Evolutionary conservation across 768 basidiomycete genomes (phyloP), one percentile per base, ranked within the genome.

Genomic region (Strobilomyces confusus): DNA sequence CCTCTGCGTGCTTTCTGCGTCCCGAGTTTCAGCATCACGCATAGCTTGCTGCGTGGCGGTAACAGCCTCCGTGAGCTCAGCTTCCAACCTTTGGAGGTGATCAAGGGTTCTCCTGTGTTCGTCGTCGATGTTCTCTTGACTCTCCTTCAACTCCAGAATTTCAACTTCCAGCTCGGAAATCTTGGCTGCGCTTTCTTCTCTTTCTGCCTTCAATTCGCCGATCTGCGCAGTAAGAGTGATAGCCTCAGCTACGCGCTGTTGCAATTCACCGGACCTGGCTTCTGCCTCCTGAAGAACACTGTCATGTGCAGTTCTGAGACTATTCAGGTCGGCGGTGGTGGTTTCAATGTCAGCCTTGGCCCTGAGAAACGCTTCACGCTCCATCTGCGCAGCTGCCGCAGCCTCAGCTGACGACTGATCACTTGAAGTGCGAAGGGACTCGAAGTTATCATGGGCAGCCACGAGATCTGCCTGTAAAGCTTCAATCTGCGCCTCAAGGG

Each of bases 101-200:
- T 71, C 67, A 36, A 77, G 62, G 12, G 77, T 66, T 54, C 73
- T 72, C 43, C 71, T 73, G 46, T 77, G 80, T 29, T 77, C 77
- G 51, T 89, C 89, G 60, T 87, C 83, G 7, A 77, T 72, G 19
- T 69, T 69, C 59, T 92, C 90, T 56, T 81, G 80, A 38, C 74
- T 74, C 64, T 93, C 90, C 67, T 78, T 88, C 55, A 86, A 63
- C 70, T 92, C 90, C 52, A 92, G 68, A 38, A 91, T 77, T 65
- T 92, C 89, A 46, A 93, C 72, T 72, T 93, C 91, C 23, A 91
- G 74, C 61, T 93, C 90, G 0, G 87, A 89, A 5, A 92, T 73
- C 68, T 84, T 89, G 63, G 72, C 75, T 9, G 83, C 79, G 38
- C 73, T 82, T 53, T 90, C 89, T 61, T 87, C 87, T 62, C 82